A percentile compares a stretch with the other conserved stretches of the same genome.
Conservation (phyloP, 768 basidiomycete genomes). For the Rhodotorula toruloides region DNA sequence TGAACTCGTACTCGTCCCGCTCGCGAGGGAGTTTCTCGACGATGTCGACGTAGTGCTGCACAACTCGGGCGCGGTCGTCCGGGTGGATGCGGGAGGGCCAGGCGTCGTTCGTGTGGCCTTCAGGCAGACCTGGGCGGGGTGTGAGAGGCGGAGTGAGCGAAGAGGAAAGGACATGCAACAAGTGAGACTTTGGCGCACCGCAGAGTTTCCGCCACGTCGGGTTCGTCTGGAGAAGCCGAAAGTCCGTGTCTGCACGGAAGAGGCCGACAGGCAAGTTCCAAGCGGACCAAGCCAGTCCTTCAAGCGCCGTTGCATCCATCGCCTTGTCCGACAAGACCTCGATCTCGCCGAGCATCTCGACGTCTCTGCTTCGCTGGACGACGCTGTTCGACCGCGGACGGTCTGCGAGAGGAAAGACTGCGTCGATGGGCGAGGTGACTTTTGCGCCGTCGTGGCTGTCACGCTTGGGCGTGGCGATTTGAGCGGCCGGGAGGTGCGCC, state of each 20-base stretch:
- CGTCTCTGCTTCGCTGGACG: too few relatives aligned
- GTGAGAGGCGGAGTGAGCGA: not conserved
- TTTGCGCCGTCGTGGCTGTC: too few relatives aligned
- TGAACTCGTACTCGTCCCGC: slow-evolving; percentile 13
- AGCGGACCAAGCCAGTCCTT: slow-evolving; percentile 12
- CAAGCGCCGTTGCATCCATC: slow-evolving; percentile 10
- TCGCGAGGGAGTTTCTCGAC: not conserved
- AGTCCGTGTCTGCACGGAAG: slow-evolving; percentile 14
- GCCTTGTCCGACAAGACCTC: not conserved
- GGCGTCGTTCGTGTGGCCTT: slow-evolving; percentile 9
- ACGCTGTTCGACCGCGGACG: too few relatives aligned
- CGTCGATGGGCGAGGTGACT: too few relatives aligned
- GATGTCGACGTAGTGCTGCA: slow-evolving; percentile 4
- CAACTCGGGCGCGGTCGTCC: slow-evolving; percentile 2
- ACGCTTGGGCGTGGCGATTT: too few relatives aligned
- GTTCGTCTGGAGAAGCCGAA: slow-evolving; percentile 10
- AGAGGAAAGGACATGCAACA: not conserved
- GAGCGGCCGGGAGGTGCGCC: too few relatives aligned
- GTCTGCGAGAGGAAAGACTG: too few relatives aligned
- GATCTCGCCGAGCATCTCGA: too few relatives aligned
- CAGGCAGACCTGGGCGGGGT: not conserved
- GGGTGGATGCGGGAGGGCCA: slow-evolving; percentile 9
- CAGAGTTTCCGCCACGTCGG: not conserved
- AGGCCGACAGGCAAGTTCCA: slow-evolving; percentile 14
- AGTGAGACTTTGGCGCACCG: not conserved